These are phyloP conservation scores for Stellera chamaejasme DNA, from an alignment of 345 rosid genomes.

Conservation along the genomic window DNA sequence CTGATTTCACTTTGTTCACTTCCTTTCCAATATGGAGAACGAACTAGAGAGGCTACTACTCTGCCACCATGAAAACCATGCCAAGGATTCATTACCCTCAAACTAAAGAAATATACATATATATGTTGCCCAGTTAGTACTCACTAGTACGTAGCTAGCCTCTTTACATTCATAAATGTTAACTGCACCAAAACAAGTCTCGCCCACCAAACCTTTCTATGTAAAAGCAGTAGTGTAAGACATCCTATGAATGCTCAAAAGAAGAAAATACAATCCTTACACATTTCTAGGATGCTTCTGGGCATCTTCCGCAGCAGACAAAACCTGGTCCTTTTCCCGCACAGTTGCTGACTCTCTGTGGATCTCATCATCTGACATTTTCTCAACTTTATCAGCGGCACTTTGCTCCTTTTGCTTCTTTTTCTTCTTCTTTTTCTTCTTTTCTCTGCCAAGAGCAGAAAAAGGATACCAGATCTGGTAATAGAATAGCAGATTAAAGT, in stretches of 20 bases:
- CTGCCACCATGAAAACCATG: neutral
- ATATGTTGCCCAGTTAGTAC: neutral
- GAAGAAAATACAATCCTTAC: conserved; percentile 27
- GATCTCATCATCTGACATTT: conserved; percentile 14
- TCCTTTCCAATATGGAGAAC: neutral
- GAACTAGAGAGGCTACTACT: neutral
- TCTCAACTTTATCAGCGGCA: conserved; percentile 18
- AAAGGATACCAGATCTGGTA: conserved; percentile 13
- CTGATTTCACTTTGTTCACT: too few species aligned
- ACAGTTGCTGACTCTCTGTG: conserved; percentile 28
- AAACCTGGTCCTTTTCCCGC: conserved; percentile 18
- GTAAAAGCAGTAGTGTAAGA: neutral
- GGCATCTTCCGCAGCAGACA: conserved; percentile 15
- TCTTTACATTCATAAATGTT: neutral
- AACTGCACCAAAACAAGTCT: neutral
- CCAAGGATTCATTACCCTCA: conserved; percentile 2
- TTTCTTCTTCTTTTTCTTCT: conserved; percentile 49
- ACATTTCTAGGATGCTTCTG: conserved; percentile 15
- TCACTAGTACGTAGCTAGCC: neutral
- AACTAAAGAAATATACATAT: neutral
- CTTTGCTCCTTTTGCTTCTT: conserved; percentile 49
- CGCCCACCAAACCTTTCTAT: neutral
- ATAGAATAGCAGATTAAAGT: neutral
- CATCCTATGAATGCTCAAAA: neutral
- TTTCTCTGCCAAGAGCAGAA: neutral